These are phyloP conservation scores for Botrytis squamosa DNA, from an alignment of 2,329 filamentous ascomycete genomes.

Conservation along the genomic window DNA sequence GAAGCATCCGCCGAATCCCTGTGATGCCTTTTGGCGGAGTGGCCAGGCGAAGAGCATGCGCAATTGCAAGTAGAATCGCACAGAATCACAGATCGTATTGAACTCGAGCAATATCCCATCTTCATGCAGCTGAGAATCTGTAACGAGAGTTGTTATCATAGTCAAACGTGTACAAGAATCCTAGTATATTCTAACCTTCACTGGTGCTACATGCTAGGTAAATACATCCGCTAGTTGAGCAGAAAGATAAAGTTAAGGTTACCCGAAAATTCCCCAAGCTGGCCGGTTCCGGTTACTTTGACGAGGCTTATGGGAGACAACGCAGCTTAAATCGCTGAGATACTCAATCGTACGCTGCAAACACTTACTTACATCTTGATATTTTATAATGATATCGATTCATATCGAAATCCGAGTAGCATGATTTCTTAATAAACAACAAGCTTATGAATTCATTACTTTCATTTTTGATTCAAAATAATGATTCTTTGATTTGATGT, in stretches of 20 bases:
- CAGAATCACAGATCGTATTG: neutral
- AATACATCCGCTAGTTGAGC: neutral
- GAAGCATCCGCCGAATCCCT: neutral
- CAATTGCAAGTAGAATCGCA: neutral
- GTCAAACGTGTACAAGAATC: fast-evolving
- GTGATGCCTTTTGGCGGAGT: neutral
- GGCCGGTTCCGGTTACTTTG: neutral
- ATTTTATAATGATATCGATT: neutral
- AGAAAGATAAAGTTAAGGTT: neutral
- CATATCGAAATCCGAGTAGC: neutral
- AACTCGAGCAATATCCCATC: neutral
- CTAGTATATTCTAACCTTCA: too few relatives aligned
- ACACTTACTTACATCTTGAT: neutral
- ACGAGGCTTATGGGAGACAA: neutral
- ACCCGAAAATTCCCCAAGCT: neutral
- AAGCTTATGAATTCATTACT: neutral
- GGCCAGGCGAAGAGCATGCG: neutral
- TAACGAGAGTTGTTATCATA: neutral
- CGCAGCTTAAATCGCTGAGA: too few relatives aligned
- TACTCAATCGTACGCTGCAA: neutral
- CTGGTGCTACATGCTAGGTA: too few relatives aligned
- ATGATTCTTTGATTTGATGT: neutral
- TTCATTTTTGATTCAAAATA: neutral
- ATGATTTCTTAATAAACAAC: fast-evolving
- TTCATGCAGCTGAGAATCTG: neutral